A percentile compares a stretch with the other conserved stretches of the same genome.
Conservation (phyloP, 1,284 basidiomycete genomes). For the Marasmius tenuissimus region DNA sequence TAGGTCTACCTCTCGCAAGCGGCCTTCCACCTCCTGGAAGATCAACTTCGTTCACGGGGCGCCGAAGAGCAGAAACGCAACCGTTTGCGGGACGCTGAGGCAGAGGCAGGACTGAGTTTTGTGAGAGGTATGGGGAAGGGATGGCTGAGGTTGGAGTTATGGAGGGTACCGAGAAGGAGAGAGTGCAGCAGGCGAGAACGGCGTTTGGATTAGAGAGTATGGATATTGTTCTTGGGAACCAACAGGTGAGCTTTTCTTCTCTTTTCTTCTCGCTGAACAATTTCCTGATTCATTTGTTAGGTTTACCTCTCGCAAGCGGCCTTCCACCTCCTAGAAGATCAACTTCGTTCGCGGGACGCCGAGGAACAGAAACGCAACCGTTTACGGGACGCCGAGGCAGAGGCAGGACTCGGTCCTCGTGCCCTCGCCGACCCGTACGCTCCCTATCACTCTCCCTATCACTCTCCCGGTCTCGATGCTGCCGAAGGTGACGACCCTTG, state of each 20-base stretch:
- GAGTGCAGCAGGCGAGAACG: constrained; percentile 60
- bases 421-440: constrained; percentile 79
- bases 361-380: constrained; percentile 83
- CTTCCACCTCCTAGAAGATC: constrained; percentile 91
- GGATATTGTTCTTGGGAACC: constrained; percentile 80
- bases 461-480: constrained; percentile 43
- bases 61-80: too few relatives aligned
- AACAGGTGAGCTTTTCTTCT: constrained; percentile 55
- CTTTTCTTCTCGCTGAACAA: not conserved
- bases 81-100: too few relatives aligned
- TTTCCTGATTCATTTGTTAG: constrained; percentile 40
- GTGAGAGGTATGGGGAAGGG: constrained; percentile 74
- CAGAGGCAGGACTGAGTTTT: too few relatives aligned
- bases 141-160: constrained; percentile 45
- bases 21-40: too few relatives aligned
- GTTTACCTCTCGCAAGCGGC: constrained; percentile 88
- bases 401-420: constrained; percentile 69
- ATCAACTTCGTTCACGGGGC: too few relatives aligned
- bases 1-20: too few relatives aligned
- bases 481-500: constrained; percentile 39
- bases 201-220: constrained; percentile 67
- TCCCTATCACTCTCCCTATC: too few relatives aligned
- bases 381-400: constrained; percentile 71
- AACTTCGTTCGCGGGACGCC: constrained; percentile 77
- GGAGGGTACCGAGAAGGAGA: constrained; percentile 54